Evolutionary conservation across 805 yeast genomes (phyloP), one percentile per base, ranked within the genome.

Genomic region (Nakazawaea wyomingensis): DNA sequence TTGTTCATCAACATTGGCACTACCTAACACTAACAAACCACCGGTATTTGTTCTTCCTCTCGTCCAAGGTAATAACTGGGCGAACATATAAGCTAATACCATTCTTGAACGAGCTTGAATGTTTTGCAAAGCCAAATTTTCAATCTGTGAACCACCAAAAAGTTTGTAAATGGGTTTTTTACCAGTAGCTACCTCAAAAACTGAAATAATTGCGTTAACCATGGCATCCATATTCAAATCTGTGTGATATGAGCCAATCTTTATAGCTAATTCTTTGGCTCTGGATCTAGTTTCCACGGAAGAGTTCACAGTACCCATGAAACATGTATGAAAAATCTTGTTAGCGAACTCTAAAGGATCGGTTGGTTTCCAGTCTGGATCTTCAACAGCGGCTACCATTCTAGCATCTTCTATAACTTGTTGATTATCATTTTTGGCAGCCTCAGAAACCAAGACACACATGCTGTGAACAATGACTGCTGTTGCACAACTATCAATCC

Each of bases 1-100:
- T 54, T 96, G 89, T 60, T 93, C 99, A 63, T 93, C 99, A 11
- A 93, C 99, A 59, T 93, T 93, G 3, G 98, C 97, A 56, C 95
- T 83, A 1, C 99, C 99, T 39, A 93, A 70, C 6, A 93, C 99
- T 31, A 93, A 68, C 39, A 93, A 64, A 0, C 98, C 97, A 3
- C 88, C 88, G 19, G 80, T 73, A 37, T 72, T 68, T 17, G 73
- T 69, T 37, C 77, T 65, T 6, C 83, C 82, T 52, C 99, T 74
- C 14, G 88, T 85, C 98, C 98, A 93, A 4, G 99, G 99, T 43
- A 93, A 69, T 33, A 93, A 65, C 55, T 91, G 96, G 0, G 99
- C 98, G 72, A 93, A 89, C 26, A 95, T 62, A 57, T 93, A 93
- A 10, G 96, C 84, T 37, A 91, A 61, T 1, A 93, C 97, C 99